Evolutionary conservation across 257 asterid species (phyloP), one percentile per base, ranked within the genome.

Genomic region (Solanum sparsipilum): DNA sequence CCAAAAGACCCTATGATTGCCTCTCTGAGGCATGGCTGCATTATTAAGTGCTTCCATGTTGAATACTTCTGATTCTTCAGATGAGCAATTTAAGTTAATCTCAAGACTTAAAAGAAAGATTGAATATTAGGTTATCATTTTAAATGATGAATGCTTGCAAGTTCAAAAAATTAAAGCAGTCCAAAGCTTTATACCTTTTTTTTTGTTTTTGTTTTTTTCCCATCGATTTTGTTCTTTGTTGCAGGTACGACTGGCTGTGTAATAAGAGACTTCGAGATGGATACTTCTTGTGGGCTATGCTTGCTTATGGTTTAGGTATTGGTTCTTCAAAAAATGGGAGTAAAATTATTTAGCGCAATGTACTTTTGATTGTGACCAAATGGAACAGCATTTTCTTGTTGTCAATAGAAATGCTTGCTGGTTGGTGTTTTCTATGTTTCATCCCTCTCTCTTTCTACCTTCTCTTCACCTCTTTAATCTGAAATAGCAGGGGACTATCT

Each of bases 161-260:
- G 58, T 46, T 63, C 35, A 18, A 83, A 76, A 44, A 32, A 41
- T 36, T 89, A 56, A 29, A 78, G 86, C 52, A 82, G 85, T 83
- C 86, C 38, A 84, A 23, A 15, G 34, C n/a, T 81, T 38, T 82
- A 35, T 68, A 31, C 60, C 10, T 39, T 68, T 32, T 58, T 83
- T 56, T 71, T 60, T 29, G 16, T 84, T 84, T 81, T 84, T 68
- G 9, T 52, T 84, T 81, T 81, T 81, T 48, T 12, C 81, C 63
- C 88, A 48, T 48, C 0, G 29, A 18, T 34, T 36, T 16, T 85
- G 44, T 74, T 56, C 38, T 74, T 76, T 16, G 83, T 90, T 91
- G 88, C 93, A 97, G 99, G 93, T 95, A 94, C 52, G 99, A 97
- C 87, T 96, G 99, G 99, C 92, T 97, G 87, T 92, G 98, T 31